Evolutionary conservation across 805 yeast species (phyloP).

Genomic region (Alloascoidea hylecoeti): DNA sequence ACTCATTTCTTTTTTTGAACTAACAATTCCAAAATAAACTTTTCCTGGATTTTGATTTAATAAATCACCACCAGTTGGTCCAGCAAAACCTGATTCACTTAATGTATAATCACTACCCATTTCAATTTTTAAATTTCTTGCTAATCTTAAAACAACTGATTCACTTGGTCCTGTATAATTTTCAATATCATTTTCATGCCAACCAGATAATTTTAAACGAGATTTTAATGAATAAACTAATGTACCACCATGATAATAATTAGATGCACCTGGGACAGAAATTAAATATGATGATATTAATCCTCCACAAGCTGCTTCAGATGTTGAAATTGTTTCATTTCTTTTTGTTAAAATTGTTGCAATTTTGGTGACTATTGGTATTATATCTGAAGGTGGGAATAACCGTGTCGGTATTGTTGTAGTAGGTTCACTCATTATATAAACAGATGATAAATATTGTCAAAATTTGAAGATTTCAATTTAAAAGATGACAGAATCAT

Average conservation of each 20-base stretch:
- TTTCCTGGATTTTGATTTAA: too few relatives aligned
- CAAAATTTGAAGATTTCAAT: too few relatives aligned
- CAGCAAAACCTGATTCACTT: conserved; percentile 84
- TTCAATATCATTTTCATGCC: conserved; percentile 57
- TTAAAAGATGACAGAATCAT: too few relatives aligned
- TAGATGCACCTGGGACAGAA: conserved; percentile 75
- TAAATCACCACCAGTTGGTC: conserved; percentile 29
- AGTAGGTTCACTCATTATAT: too few relatives aligned
- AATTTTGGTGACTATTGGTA: conserved; percentile 36
- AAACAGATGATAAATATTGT: too few relatives aligned
- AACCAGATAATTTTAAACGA: conserved; percentile 61
- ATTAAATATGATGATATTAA: conserved; percentile 68
- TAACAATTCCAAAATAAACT: conserved; percentile 57
- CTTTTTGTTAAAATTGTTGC: conserved; percentile 37
- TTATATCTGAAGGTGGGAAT: conserved; percentile 51
- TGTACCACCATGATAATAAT: conserved; percentile 75
- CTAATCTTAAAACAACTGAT: conserved; percentile 58
- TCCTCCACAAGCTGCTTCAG: conserved; percentile 90
- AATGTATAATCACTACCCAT: conserved; percentile 72
- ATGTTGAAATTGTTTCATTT: conserved; percentile 57
- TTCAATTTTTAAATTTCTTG: conserved; percentile 67
- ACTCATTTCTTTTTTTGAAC: conserved; percentile 45
- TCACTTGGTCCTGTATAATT: conserved; percentile 75
- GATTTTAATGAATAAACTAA: conserved; percentile 67
- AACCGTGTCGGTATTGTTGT: conserved; percentile 1